A percentile compares a stretch with the other conserved stretches of the same genome.
These are phyloP conservation scores for Microdochium bolleyi DNA, from an alignment of 2,329 filamentous ascomycete genomes.

Conservation along the genomic window DNA sequence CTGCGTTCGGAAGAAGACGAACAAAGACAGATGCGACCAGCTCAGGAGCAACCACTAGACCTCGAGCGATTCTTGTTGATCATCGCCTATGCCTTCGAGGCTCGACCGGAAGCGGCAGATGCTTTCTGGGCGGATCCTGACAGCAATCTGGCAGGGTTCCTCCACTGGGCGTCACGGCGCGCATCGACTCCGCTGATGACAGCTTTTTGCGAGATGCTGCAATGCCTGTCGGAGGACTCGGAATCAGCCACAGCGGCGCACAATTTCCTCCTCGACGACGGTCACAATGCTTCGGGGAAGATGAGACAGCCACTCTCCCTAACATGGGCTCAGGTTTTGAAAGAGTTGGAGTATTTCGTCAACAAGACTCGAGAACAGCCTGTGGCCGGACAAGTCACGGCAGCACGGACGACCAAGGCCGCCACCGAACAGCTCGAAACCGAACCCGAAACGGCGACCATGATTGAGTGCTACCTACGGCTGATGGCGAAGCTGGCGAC, in stretches of 20 bases:
- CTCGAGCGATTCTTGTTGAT: constrained; percentile 88
- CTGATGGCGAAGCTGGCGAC: constrained; percentile 75
- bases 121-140: constrained; percentile 91
- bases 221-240: constrained; percentile 75
- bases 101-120: constrained; percentile 73
- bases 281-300: constrained; percentile 64
- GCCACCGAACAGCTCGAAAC: constrained; percentile 62
- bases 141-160: constrained; percentile 86
- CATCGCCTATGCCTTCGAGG: constrained; percentile 86
- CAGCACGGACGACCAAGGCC: constrained; percentile 52
- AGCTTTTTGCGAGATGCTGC: constrained; percentile 94
- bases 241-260: constrained; percentile 80
- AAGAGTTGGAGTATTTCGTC: constrained; percentile 79
- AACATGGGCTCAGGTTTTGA: constrained; percentile 89
- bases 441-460: constrained; percentile 90
- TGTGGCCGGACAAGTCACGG: constrained; percentile 40
- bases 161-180: constrained; percentile 93
- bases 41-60: constrained; percentile 61
- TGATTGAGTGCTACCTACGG: constrained; percentile 90
- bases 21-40: constrained; percentile 61
- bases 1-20: constrained; percentile 86
- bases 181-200: constrained; percentile 94
- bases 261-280: constrained; percentile 82
- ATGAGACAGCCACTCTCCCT: constrained; percentile 77
- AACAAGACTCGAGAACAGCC: constrained; percentile 70